These are phyloP conservation scores for Mortierella alpina DNA, from an alignment of 192 early-diverging fungal genomes.

Conservation along the genomic window DNA sequence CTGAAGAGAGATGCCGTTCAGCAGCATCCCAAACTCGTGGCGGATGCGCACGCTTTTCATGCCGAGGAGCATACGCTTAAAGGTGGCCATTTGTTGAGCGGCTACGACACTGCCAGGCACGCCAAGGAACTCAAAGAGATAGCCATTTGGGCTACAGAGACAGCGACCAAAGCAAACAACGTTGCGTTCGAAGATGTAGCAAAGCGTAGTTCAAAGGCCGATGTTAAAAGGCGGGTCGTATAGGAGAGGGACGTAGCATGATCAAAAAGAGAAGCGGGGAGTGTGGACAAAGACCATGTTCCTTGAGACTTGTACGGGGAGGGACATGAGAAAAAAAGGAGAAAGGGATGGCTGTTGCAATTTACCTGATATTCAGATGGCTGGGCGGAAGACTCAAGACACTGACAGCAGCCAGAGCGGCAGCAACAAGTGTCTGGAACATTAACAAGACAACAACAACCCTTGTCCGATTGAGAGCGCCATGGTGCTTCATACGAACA, in stretches of 20 bases:
- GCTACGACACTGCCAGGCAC: conserved; percentile 11
- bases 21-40: conserved; percentile 9
- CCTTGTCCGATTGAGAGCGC: too few species aligned
- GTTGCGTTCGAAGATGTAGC: not conserved
- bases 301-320: too few species aligned
- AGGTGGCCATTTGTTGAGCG: not conserved
- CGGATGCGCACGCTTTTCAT: conserved; percentile 30
- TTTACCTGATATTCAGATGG: conserved; percentile 19
- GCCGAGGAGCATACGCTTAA: not conserved
- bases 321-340: not conserved
- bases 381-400: conserved; percentile 15
- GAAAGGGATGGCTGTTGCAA: not conserved
- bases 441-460: too few species aligned
- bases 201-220: not conserved
- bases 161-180: not conserved
- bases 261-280: not conserved
- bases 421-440: not conserved
- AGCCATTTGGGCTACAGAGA: conserved; percentile 12
- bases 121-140: conserved; percentile 36
- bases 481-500: too few species aligned
- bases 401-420: not conserved
- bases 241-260: not conserved
- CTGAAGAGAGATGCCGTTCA: conserved; percentile 23
- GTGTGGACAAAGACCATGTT: not conserved
- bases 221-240: not conserved